phyloP scores from a whole-genome alignment of 2,329 filamentous ascomycete species.

The Fusarium sp. region DNA sequence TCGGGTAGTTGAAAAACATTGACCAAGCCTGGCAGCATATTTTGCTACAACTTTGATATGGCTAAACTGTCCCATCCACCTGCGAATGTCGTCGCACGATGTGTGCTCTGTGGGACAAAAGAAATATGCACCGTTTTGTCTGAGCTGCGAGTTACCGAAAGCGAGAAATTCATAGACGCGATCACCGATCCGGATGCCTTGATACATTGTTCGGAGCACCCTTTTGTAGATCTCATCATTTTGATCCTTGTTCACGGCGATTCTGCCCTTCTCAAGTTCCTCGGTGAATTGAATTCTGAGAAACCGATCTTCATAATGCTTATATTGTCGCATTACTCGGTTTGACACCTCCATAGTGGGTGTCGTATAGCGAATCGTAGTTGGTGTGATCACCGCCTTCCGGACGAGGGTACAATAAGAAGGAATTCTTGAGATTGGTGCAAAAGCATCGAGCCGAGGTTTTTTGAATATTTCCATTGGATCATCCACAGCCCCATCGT shows the following conservation, averaged over 20 bases:
- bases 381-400: slow-evolving; percentile 85
- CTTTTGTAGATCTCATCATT: slow-evolving; percentile 81
- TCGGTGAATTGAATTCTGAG: slow-evolving; percentile 91
- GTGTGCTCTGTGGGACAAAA: slow-evolving; percentile 79
- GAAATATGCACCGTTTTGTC: slow-evolving; percentile 93
- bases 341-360: slow-evolving; percentile 90
- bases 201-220: slow-evolving; percentile 76
- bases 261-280: slow-evolving; percentile 74
- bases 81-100: slow-evolving; percentile 81
- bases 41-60: slow-evolving; percentile 90
- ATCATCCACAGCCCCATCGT: slow-evolving; percentile 69
- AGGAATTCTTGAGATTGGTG: slow-evolving; percentile 68
- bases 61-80: slow-evolving; percentile 87
- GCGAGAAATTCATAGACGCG: slow-evolving; percentile 90
- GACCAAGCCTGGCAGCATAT: slow-evolving; percentile 87
- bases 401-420: slow-evolving; percentile 80
- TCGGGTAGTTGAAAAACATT: slow-evolving; percentile 95
- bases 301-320: slow-evolving; percentile 79
- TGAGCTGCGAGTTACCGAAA: slow-evolving; percentile 94
- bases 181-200: slow-evolving; percentile 86
- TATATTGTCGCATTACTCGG: slow-evolving; percentile 82
- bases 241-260: slow-evolving; percentile 64
- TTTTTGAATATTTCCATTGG: slow-evolving; percentile 79
- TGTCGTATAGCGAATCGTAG: slow-evolving; percentile 81
- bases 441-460: slow-evolving; percentile 62